A percentile compares a stretch with the other conserved stretches of the same genome.
Conservation (phyloP, 2,329 filamentous ascomycete species). For the Paramyrothecium sp. region DNA sequence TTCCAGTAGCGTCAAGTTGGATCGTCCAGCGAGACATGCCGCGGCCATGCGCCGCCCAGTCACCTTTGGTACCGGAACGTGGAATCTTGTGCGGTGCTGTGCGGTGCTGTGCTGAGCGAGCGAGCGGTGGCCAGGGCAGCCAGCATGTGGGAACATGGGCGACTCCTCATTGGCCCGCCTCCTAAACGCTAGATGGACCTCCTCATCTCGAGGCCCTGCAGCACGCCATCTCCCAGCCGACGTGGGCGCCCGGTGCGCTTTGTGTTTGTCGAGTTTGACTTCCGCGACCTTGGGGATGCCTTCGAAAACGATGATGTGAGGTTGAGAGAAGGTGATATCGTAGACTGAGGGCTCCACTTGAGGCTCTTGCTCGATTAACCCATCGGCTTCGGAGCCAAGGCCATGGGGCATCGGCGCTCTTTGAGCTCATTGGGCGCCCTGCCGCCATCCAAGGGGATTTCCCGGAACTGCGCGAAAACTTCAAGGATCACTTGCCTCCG, state of each 20-base stretch:
- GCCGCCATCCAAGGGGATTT: constrained; percentile 20
- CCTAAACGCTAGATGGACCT: not conserved
- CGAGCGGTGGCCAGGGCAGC: not conserved
- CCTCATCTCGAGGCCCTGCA: not conserved
- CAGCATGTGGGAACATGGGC: not conserved
- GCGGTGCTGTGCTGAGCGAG: no score
- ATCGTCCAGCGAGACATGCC: not conserved
- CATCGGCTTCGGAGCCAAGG: constrained; percentile 11
- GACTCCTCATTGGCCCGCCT: not conserved
- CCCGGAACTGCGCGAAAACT: constrained; percentile 14
- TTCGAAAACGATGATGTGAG: not conserved
- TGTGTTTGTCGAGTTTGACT: no score
- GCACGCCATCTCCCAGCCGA: not conserved
- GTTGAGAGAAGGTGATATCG: not conserved
- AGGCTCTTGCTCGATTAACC: constrained; percentile 14
- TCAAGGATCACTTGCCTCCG: constrained; percentile 4
- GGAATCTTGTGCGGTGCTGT: no score
- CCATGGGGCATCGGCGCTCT: constrained; percentile 7
- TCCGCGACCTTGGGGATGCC: not conserved
- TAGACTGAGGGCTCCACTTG: constrained; percentile 17
- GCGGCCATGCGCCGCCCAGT: no score
- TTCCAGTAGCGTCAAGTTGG: not conserved
- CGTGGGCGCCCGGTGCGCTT: not conserved
- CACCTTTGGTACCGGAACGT: no score
- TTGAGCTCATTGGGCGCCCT: constrained; percentile 13